phyloP scores from a whole-genome alignment of 2,329 filamentous ascomycete genomes.

The Thelonectria blattea region DNA sequence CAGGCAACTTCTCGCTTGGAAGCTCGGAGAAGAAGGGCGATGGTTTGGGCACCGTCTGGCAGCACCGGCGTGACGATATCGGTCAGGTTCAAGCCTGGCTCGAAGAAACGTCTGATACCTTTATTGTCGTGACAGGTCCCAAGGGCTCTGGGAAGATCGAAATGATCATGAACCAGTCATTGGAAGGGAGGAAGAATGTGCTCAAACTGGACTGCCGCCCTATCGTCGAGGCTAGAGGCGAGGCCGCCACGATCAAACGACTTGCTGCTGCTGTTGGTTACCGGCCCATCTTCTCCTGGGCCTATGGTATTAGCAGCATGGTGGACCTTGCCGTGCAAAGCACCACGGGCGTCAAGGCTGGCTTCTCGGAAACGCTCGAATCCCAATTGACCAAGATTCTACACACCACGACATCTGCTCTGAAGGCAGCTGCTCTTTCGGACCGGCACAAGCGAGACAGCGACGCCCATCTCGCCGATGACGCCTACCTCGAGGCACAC shows the following conservation, averaged over 20 bases:
- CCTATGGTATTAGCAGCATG: slow-evolving; percentile 92
- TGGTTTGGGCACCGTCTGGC: slow-evolving; percentile 82
- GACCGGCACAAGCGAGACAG: slow-evolving; percentile 73
- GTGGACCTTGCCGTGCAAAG: slow-evolving; percentile 92
- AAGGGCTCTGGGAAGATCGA: slow-evolving; percentile 91
- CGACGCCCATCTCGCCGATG: slow-evolving; percentile 74
- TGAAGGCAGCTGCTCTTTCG: slow-evolving; percentile 78
- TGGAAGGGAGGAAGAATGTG: slow-evolving; percentile 77
- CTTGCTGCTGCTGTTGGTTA: slow-evolving; percentile 88
- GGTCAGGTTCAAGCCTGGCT: slow-evolving; percentile 84
- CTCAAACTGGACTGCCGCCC: slow-evolving; percentile 91
- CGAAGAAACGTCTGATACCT: slow-evolving; percentile 86
- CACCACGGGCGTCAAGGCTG: slow-evolving; percentile 91
- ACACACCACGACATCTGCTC: slow-evolving; percentile 78
- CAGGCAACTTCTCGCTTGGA: slow-evolving; percentile 70
- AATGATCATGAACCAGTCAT: slow-evolving; percentile 82
- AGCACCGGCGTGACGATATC: slow-evolving; percentile 82
- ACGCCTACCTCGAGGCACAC: slow-evolving; percentile 89
- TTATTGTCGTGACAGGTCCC: slow-evolving; percentile 92
- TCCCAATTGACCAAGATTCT: slow-evolving; percentile 88
- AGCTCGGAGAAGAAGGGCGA: slow-evolving; percentile 66
- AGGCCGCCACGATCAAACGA: slow-evolving; percentile 81
- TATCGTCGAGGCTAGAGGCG: slow-evolving; percentile 88
- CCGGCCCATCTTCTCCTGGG: slow-evolving; percentile 92
- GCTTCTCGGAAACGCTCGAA: slow-evolving; percentile 92